These are phyloP conservation scores for Apiospora marii DNA, from an alignment of 2,329 filamentous ascomycete species.

Conservation along the genomic window DNA sequence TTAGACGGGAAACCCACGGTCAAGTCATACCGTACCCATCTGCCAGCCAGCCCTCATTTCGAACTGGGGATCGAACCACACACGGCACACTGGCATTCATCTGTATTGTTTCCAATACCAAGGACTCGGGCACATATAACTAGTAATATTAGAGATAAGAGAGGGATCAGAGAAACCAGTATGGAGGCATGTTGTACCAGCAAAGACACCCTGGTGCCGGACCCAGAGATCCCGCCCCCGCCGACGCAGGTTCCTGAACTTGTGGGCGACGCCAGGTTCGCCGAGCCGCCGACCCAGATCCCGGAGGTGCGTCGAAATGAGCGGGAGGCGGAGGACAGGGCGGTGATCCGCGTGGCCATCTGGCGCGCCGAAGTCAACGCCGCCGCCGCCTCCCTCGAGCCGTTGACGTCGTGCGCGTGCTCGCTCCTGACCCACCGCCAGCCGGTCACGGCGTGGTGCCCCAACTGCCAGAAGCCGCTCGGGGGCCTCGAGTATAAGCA, in stretches of 20 bases:
- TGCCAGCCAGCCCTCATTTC: no score
- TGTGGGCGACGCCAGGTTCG: neutral
- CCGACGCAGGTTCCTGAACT: neutral
- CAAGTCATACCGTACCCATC: no score
- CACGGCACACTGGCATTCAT: no score
- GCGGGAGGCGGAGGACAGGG: neutral
- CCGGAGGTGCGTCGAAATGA: neutral
- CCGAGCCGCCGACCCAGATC: neutral
- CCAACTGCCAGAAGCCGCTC: neutral
- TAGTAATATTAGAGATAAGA: no score
- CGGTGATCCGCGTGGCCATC: neutral
- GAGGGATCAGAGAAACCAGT: no score
- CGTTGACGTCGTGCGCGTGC: neutral
- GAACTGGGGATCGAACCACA: no score
- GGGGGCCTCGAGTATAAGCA: neutral
- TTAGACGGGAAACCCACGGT: neutral
- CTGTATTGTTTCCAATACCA: no score
- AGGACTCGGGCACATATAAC: no score
- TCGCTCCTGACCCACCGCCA: neutral
- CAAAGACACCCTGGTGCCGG: neutral
- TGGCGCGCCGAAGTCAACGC: conserved; percentile 19
- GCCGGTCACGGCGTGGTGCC: neutral
- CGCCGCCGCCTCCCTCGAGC: no score
- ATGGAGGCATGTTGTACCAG: neutral
- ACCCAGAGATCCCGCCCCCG: neutral